Conservation (phyloP, 371 early-diverging fungal species). For the Apophysomyces elegans region DNA sequence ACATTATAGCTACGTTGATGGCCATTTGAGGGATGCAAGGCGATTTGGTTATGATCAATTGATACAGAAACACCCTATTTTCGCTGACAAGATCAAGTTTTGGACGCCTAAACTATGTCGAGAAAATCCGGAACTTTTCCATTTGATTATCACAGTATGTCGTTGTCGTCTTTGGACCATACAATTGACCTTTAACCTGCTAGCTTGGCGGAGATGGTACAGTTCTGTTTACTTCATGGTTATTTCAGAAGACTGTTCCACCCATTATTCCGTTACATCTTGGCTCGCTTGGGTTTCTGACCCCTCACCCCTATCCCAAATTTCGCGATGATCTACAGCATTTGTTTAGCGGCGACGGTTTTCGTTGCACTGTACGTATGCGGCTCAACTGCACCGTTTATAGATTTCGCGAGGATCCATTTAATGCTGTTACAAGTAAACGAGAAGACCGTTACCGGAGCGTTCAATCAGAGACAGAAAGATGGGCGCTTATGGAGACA, state of each 20-base stretch:
- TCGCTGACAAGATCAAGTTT: conserved; percentile 59
- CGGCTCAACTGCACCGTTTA: conserved; percentile 85
- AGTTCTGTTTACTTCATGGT: conserved; percentile 82
- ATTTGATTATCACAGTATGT: conserved; percentile 73
- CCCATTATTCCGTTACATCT: conserved; percentile 89
- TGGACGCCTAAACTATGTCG: conserved; percentile 82
- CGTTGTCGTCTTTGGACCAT: too few species aligned
- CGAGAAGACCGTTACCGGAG: neutral
- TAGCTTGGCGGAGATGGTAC: conserved; percentile 91
- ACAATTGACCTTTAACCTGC: too few species aligned
- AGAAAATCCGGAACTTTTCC: conserved; percentile 66
- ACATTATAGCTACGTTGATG: conserved; percentile 62
- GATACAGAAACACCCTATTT: conserved; percentile 43
- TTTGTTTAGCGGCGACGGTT: conserved; percentile 58
- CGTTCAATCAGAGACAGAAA: neutral
- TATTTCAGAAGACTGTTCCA: conserved; percentile 88
- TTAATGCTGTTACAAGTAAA: conserved; percentile 5
- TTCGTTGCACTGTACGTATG: conserved; percentile 83
- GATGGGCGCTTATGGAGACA: conserved; percentile 34
- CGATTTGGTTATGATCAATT: conserved; percentile 58
- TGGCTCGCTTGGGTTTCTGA: conserved; percentile 90
- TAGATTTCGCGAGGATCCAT: conserved; percentile 34
- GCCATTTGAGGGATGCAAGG: conserved; percentile 54
- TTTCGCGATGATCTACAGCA: conserved; percentile 58
- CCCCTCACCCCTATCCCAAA: conserved; percentile 65